Evolutionary conservation across 164 flowering plant species (phyloP).

Genomic region (Piper longum): DNA sequence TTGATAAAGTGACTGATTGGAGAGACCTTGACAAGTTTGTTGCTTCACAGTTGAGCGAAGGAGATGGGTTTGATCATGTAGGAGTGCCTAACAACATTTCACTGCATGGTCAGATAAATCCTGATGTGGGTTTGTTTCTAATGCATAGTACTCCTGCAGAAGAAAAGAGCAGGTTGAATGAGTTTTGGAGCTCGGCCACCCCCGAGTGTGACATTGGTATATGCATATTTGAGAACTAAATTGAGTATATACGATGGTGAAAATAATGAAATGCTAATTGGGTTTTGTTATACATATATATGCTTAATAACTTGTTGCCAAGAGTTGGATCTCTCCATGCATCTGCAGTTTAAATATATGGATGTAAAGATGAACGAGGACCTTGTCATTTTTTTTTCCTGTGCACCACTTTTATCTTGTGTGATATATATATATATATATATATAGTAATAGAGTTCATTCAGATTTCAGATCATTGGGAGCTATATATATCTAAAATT

Average conservation of each 20-base stretch:
- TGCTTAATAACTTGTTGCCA: background rate
- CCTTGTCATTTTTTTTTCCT: background rate
- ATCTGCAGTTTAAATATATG: no score
- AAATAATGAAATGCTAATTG: no score
- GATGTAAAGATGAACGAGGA: background rate
- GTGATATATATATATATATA: no score
- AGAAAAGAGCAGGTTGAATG: slow-evolving; percentile 11
- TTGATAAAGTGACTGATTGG: slow-evolving; percentile 70
- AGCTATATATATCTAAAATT: no score
- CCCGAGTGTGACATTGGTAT: slow-evolving; percentile 43
- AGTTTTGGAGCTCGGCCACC: slow-evolving; percentile 19
- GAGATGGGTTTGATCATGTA: slow-evolving; percentile 19
- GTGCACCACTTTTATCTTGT: no score
- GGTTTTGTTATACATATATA: background rate
- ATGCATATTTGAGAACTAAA: slow-evolving; percentile 58
- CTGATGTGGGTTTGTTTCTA: slow-evolving; percentile 37
- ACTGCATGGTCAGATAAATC: slow-evolving; percentile 8
- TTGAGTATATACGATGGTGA: background rate
- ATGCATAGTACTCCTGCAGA: slow-evolving; percentile 19
- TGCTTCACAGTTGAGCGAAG: slow-evolving; percentile 91
- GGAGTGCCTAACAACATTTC: slow-evolving; percentile 24
- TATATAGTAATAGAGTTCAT: no score
- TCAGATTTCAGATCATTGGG: no score
- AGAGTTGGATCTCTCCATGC: background rate
- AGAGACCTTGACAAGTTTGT: slow-evolving; percentile 86